Percentiles rank a stretch among this genome's conserved stretches.
These are phyloP conservation scores for Triticum aestivum DNA, from an alignment of 176 grass and related monocot genomes.

Conservation along the genomic window DNA sequence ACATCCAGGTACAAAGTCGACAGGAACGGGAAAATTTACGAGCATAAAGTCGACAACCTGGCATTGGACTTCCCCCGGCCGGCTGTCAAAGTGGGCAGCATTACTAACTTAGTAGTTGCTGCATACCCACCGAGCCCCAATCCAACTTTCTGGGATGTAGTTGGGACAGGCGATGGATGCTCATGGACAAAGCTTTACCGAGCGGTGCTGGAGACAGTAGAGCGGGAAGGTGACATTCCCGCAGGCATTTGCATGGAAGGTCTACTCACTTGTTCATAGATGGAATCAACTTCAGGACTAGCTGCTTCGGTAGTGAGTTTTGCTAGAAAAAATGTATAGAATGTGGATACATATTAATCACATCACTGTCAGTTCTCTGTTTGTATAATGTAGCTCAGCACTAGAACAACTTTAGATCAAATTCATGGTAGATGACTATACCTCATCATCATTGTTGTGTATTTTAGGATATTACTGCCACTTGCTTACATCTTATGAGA, in stretches of 20 bases:
- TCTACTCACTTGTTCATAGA: constrained; percentile 72
- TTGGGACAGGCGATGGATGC: constrained; percentile 46
- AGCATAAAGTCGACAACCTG: constrained; percentile 97
- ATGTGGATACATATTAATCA: constrained; percentile 30
- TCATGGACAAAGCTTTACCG: constrained; percentile 88
- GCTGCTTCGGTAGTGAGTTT: constrained; percentile 36
- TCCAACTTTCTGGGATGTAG: constrained; percentile 58
- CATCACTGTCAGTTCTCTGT: constrained; percentile 5
- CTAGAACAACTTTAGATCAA: constrained; percentile 46
- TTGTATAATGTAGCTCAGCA: constrained; percentile 38
- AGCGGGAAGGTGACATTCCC: constrained; percentile 28
- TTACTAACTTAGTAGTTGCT: constrained; percentile 70
- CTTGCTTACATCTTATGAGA: constrained; percentile 6
- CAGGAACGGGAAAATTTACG: constrained; percentile 91
- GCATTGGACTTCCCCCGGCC: constrained; percentile 82
- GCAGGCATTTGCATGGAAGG: constrained; percentile 46
- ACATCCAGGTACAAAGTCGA: constrained; percentile 87
- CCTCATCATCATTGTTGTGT: constrained; percentile 10
- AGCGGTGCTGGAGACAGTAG: constrained; percentile 67
- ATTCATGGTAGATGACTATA: constrained; percentile 30
- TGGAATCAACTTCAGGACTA: constrained; percentile 30
- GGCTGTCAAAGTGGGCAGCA: constrained; percentile 43
- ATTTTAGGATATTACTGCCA: not conserved
- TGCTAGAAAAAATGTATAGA: constrained; percentile 47
- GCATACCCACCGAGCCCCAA: constrained; percentile 64